A percentile compares a stretch with the other conserved stretches of the same genome.
Evolutionary conservation across 1,284 basidiomycete species (phyloP).

Genomic region (Sanghuangporus weigelae): DNA sequence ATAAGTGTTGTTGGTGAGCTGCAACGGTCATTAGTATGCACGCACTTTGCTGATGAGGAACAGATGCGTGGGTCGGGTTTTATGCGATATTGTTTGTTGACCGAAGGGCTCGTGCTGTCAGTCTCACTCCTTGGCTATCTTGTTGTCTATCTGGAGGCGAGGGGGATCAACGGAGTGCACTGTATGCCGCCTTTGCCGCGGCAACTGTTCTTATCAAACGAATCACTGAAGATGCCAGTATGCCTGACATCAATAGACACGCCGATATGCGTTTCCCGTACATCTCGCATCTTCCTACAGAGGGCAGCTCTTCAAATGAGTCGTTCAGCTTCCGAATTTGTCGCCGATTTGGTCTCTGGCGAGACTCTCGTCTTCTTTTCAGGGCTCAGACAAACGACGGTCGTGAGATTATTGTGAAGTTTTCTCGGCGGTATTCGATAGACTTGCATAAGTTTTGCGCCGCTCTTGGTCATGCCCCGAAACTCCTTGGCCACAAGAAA

Average conservation of each 20-base stretch:
- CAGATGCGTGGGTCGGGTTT: not conserved
- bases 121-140: not conserved
- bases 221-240: not conserved
- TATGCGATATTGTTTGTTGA: not conserved
- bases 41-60: not conserved
- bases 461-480: not conserved
- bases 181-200: not conserved
- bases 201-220: not conserved
- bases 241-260: not conserved
- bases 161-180: not conserved
- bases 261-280: not conserved
- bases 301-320: not conserved
- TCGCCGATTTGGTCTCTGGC: not conserved
- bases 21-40: not conserved
- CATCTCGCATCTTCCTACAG: not conserved
- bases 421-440: not conserved
- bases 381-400: not conserved
- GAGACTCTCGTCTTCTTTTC: not conserved
- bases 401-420: not conserved
- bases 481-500: not conserved
- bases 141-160: not conserved
- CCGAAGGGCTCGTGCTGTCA: not conserved
- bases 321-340: not conserved
- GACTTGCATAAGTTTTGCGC: not conserved
- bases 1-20: not conserved